Evolutionary conservation across 2,329 filamentous ascomycete genomes (phyloP).

Genomic region (Colletotrichum orbiculare): DNA sequence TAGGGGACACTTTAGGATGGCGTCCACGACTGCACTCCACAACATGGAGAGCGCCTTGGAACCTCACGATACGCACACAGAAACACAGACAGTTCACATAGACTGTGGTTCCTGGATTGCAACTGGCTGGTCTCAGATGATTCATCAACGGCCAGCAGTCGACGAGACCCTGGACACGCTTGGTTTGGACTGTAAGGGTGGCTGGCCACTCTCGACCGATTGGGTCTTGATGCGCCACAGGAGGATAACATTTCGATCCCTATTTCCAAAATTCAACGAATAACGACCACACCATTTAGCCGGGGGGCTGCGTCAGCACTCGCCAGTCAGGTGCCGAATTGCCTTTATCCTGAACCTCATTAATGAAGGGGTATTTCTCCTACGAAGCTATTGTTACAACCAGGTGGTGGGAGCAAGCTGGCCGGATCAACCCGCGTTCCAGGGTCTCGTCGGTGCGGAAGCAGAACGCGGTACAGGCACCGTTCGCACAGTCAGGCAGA

Average conservation of each 20-base stretch:
- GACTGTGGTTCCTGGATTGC: not conserved
- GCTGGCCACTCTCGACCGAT: slow-evolving; percentile 25
- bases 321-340: slow-evolving; percentile 10
- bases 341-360: not conserved
- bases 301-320: slow-evolving; percentile 19
- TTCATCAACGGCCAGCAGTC: slow-evolving; percentile 9
- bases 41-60: too few species aligned
- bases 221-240: slow-evolving; percentile 7
- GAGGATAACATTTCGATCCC: not conserved
- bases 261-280: not conserved
- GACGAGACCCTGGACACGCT: slow-evolving; percentile 2
- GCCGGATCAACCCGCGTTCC: not conserved
- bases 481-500: too few species aligned
- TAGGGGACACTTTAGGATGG: slow-evolving; percentile 6
- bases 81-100: not conserved
- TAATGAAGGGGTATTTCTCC: not conserved
- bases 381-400: not conserved
- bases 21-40: not conserved
- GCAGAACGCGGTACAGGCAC: too few species aligned
- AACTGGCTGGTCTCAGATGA: not conserved
- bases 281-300: slow-evolving; percentile 10
- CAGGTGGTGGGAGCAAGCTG: not conserved
- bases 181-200: too few species aligned
- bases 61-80: too few species aligned
- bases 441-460: too few species aligned